Evolutionary conservation across 192 early-diverging fungal species (phyloP), one percentile per base, ranked within the genome.

Genomic region (Linnemannia exigua): DNA sequence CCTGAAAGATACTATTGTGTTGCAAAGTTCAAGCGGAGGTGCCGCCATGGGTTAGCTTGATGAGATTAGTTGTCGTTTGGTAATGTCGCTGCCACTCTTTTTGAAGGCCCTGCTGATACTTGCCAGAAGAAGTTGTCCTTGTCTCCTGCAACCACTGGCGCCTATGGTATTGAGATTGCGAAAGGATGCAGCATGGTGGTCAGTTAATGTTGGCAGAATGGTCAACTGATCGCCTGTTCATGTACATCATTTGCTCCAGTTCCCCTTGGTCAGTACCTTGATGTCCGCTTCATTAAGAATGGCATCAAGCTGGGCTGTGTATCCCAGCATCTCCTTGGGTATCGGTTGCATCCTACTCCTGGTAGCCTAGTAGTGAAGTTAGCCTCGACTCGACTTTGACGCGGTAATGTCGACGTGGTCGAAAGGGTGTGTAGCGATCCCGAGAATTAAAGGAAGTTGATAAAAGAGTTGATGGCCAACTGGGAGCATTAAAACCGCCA

Each of bases 41-140:
- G 33, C 11, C 33, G 67, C 20, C 37, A 69, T 41, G 37, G 11
- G 20, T 22, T 69, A 41, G 33, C 19, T 71, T 35, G 35, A 63
- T 76, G 67, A 38, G 46, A 51, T n/a, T 3, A 16, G 46, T 19
- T 28, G 17, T 22, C 41, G 33, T 74, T 9, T 44, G 19, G 2
- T 16, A 50, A 41, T 63, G 31, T 75, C 36, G 1, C 20, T 33
- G 50, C 19, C 20, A 44, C 25, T 28, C 12, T 75, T 25, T 1
- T 38, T 54, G 9, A 15, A 20, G 66, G 15, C 2, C 22, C 41
- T 20, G 36, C 54, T 51, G 20, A 12, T 70, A 19, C 75, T 46
- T 82, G 76, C 81, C 81, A 76, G 61, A 82, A 82, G 20, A 82
- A 77, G 61, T 66, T 67, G 52, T 82, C 81, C 14, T n/a, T 35